These are phyloP conservation scores for Xylaria sp. DNA, from an alignment of 2,329 filamentous ascomycete species.

Conservation along the genomic window DNA sequence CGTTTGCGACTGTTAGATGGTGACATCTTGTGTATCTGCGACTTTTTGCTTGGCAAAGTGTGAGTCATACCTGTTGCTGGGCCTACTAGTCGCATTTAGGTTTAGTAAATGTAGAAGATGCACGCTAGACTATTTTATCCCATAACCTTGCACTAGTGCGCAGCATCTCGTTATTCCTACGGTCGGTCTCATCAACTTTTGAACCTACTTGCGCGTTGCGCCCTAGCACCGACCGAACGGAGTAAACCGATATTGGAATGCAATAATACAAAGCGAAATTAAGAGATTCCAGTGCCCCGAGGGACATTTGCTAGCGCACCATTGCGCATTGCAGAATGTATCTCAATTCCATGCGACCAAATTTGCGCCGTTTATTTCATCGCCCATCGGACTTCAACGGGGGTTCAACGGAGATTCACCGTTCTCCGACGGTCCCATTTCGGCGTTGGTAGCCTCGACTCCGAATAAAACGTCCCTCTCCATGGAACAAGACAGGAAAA, in stretches of 20 bases:
- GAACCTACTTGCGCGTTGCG: background rate
- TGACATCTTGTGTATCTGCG: constrained; percentile 32
- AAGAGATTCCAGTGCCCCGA: background rate
- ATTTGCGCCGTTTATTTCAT: background rate
- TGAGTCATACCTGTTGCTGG: constrained; percentile 45
- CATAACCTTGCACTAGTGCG: too few relatives aligned
- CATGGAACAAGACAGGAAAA: constrained; percentile 18
- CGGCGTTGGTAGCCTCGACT: constrained; percentile 21
- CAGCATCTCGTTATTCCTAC: background rate
- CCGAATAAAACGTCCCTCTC: constrained; percentile 5
- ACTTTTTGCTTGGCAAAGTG: constrained; percentile 39
- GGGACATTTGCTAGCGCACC: background rate
- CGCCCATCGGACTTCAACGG: constrained; percentile 12
- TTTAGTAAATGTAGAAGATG: constrained; percentile 5
- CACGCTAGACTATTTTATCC: constrained; percentile 5
- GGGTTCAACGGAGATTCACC: background rate
- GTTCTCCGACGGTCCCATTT: constrained; percentile 17
- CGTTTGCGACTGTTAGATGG: constrained; percentile 43
- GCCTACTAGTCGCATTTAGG: constrained; percentile 26
- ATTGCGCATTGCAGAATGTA: background rate
- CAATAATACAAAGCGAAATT: background rate
- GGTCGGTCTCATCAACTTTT: background rate
- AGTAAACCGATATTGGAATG: background rate
- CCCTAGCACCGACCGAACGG: background rate
- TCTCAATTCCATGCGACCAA: background rate